Evolutionary conservation across 345 rosid genomes (phyloP).

Genomic region (Camelina hispida): DNA sequence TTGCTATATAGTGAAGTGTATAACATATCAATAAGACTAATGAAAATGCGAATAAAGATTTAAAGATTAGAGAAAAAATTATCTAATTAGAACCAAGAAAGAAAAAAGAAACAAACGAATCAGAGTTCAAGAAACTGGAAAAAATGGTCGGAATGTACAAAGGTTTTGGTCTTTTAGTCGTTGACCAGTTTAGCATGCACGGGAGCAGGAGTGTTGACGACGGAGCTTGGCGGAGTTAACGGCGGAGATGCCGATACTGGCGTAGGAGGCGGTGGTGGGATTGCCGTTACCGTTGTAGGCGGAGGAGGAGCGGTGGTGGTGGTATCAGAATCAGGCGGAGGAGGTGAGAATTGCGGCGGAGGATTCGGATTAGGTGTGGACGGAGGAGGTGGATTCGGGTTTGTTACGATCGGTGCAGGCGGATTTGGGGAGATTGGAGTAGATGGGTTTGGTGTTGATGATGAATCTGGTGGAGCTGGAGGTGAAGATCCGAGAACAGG

Average conservation of each 20-base stretch:
- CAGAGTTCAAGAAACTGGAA: constrained; percentile 18
- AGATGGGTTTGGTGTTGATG: constrained; percentile 38
- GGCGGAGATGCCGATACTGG: constrained; percentile 57
- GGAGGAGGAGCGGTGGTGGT: constrained; percentile 40
- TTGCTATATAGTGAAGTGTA: constrained; percentile 13
- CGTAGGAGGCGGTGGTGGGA: constrained; percentile 39
- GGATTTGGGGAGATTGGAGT: constrained; percentile 39
- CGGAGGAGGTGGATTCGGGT: constrained; percentile 33
- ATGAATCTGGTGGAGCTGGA: constrained; percentile 40
- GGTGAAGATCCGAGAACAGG: constrained; percentile 45
- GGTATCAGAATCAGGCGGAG: constrained; percentile 40
- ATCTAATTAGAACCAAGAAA: neutral
- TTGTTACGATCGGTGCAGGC: constrained; percentile 47
- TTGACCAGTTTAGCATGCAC: constrained; percentile 51
- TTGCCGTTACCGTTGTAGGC: constrained; percentile 20
- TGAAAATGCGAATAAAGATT: neutral
- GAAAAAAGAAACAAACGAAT: constrained; percentile 16
- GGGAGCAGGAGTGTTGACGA: constrained; percentile 63
- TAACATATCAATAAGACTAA: neutral
- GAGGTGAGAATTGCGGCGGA: constrained; percentile 45
- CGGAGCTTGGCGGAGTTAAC: constrained; percentile 57
- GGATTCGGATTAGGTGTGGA: constrained; percentile 39
- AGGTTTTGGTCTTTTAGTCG: constrained; percentile 16
- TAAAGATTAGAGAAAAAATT: neutral
- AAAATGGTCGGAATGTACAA: constrained; percentile 33